Conservation (phyloP, 148 eudicot species). For the Simmondsia chinensis region DNA sequence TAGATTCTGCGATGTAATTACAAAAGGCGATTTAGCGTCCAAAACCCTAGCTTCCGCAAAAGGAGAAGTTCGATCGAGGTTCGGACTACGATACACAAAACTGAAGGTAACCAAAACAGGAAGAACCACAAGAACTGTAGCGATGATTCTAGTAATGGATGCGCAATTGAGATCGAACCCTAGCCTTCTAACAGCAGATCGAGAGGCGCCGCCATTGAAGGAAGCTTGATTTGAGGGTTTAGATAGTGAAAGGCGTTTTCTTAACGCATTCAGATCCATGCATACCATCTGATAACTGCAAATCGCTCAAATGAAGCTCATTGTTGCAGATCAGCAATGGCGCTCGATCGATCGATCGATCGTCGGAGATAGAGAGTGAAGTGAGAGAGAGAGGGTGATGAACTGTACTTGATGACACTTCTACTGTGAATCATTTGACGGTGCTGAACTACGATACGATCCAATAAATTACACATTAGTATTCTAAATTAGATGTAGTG, state of each 20-base stretch:
- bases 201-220: background rate
- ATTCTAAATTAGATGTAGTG: no score
- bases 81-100: conserved; percentile 18
- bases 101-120: conserved; percentile 23
- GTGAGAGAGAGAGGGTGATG: no score
- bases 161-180: conserved; percentile 13
- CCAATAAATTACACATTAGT: no score
- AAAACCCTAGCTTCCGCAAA: conserved; percentile 49
- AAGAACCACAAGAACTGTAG: conserved; percentile 22
- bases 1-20: conserved; percentile 1
- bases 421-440: no score
- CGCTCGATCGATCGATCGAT: no score
- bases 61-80: conserved; percentile 15
- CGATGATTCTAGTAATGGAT: conserved; percentile 17
- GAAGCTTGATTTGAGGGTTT: conserved; percentile 12
- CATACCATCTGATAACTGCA: background rate
- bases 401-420: no score
- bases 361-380: no score
- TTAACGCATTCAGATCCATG: conserved; percentile 32
- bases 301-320: no score
- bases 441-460: no score
- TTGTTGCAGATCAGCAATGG: no score
- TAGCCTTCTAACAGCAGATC: background rate
- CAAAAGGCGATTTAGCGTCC: conserved; percentile 10
- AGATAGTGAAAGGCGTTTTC: conserved; percentile 27